A percentile compares a stretch with the other conserved stretches of the same genome.
phyloP scores from a whole-genome alignment of 1,139 yeast species.

The Debaryomyces fabryi region DNA sequence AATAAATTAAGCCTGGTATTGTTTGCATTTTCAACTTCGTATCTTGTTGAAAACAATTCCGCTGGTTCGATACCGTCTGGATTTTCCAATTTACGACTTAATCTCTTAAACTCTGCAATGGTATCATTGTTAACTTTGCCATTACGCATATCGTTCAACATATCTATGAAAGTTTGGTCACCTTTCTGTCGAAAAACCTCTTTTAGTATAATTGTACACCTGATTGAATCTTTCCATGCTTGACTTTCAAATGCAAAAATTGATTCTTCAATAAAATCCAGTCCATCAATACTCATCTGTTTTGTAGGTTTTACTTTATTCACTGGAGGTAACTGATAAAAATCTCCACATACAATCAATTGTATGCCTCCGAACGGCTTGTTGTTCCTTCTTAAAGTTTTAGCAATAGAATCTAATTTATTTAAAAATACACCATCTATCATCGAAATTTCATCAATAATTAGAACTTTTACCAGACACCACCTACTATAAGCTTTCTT shows the following conservation, averaged over 20 bases:
- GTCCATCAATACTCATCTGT: slow-evolving; percentile 23
- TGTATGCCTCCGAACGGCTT: slow-evolving; percentile 90
- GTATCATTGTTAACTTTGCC: slow-evolving; percentile 67
- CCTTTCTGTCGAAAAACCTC: slow-evolving; percentile 94
- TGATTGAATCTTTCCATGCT: slow-evolving; percentile 70
- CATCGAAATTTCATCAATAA: slow-evolving; percentile 91
- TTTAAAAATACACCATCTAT: slow-evolving; percentile 75
- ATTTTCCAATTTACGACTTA: slow-evolving; percentile 57
- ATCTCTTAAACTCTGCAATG: slow-evolving; percentile 52
- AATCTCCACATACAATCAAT: slow-evolving; percentile 83
- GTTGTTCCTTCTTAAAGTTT: slow-evolving; percentile 48
- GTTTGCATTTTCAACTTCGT: slow-evolving; percentile 85
- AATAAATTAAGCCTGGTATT: slow-evolving; percentile 52
- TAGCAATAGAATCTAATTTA: slow-evolving; percentile 68
- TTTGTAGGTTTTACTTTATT: slow-evolving; percentile 30
- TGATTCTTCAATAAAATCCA: slow-evolving; percentile 27
- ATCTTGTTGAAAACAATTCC: slow-evolving; percentile 78
- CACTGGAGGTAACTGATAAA: slow-evolving; percentile 90
- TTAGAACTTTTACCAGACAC: slow-evolving; percentile 61
- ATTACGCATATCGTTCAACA: slow-evolving; percentile 85
- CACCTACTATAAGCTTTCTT: slow-evolving; percentile 61
- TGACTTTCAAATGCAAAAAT: slow-evolving; percentile 77
- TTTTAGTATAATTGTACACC: slow-evolving; percentile 65
- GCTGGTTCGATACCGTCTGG: slow-evolving; percentile 84
- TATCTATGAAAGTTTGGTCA: slow-evolving; percentile 71